A percentile compares a stretch with the other conserved stretches of the same genome.
Conservation (phyloP, 2,329 filamentous ascomycete species). For the Dactylellina parvicollis region DNA sequence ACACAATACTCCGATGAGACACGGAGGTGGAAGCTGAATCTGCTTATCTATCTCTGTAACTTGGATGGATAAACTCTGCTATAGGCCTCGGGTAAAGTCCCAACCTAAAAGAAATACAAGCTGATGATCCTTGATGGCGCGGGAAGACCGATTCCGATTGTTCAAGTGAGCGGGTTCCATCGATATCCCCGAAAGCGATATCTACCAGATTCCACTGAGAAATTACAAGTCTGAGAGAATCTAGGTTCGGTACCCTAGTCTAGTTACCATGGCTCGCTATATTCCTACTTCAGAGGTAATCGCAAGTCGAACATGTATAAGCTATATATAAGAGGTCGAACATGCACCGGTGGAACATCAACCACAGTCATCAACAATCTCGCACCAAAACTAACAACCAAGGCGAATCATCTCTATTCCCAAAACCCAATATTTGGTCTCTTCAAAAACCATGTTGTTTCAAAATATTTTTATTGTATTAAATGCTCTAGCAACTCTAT, state of each 20-base stretch:
- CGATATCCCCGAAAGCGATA: not conserved
- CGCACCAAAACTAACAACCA: conserved; percentile 4
- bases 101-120: conserved; percentile 9
- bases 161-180: not conserved
- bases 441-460: conserved; percentile 7
- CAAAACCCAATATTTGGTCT: conserved; percentile 1
- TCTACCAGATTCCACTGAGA: conserved; percentile 6
- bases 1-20: not conserved
- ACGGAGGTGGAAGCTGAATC: conserved; percentile 3
- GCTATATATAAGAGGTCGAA: conserved; percentile 5
- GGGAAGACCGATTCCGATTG: conserved; percentile 1
- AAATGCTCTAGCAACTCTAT: conserved; percentile 7
- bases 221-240: conserved; percentile 2
- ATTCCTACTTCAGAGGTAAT: conserved; percentile 2
- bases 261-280: not conserved
- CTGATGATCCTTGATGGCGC: conserved; percentile 6
- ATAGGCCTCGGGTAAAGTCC: conserved; percentile 1
- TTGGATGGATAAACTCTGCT: conserved; percentile 4
- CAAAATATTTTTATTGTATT: conserved; percentile 5
- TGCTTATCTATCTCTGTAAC: conserved; percentile 3
- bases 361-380: conserved; percentile 2
- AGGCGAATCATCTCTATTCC: not conserved
- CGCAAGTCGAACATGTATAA: conserved; percentile 1
- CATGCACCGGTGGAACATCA: conserved; percentile 1
- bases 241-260: conserved; percentile 2